Evolutionary conservation across 495 filamentous ascomycete genomes (phyloP), one percentile per base, ranked within the genome.

Genomic region (Penicillium silybi): DNA sequence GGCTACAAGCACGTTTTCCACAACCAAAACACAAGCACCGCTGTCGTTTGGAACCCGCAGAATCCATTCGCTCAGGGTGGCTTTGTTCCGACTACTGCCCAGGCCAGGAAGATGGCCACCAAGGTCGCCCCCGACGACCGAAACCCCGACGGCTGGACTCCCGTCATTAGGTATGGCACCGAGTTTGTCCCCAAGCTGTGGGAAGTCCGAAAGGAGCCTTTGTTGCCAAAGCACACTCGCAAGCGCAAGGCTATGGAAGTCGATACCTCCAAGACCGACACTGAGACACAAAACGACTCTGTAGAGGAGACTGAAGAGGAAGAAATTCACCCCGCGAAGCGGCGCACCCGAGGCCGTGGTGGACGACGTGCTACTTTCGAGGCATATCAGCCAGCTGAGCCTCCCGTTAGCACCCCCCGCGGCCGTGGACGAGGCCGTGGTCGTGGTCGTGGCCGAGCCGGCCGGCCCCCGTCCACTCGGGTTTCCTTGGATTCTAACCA

Each of bases 401-500:
- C 29, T 41, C 61, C 40, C 57, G 59, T 38, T 37, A 58, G 34
- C 34, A 37, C 71, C 64, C 68, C 74, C 74, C 80, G 62, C 65
- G 74, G 68, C 72, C 77, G 64, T 77, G 84, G 62, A 58, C 76
- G 66, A 73, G 80, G 64, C 75, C 83, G 61, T 60, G 77, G 65
- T 71, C 80, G 64, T 74, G 64, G 62, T 19, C 67, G 71, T 20
- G 62, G 62, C 9, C 55, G 62, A 44, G 23, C 19, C 48, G 57
- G 56, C 39, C 56, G 56, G 10, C 51, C 39, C 37, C 43, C 35
- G 0, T 51, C 51, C 25, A 58, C 60, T 39, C 61, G 63, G 19
- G 62, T 54, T n/a, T 49, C 48, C 15, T 60, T 65, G 4, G 68
- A 69, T 35, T 42, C 47, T 26, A 59, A 49, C 17, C 56, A 56